Percentiles rank a stretch among this genome's conserved stretches.
phyloP scores from a whole-genome alignment of 2,329 filamentous ascomycete genomes.

The Diplocarpon rosae region DNA sequence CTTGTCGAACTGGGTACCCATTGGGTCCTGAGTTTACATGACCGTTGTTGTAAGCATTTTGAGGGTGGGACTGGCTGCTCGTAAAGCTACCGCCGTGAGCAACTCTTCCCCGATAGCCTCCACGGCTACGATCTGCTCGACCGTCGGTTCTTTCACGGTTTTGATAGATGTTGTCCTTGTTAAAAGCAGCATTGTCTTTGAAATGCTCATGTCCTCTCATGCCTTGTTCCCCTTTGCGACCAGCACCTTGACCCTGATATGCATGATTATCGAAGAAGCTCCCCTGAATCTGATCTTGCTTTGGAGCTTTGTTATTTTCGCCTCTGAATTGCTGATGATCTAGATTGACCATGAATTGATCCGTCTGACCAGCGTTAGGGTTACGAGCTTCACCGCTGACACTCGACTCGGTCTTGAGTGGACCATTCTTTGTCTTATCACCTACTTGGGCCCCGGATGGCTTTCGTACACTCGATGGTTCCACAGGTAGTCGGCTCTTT shows the following conservation, averaged over 20 bases:
- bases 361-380: constrained; percentile 25
- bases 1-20: constrained; percentile 22
- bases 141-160: constrained; percentile 29
- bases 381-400: constrained; percentile 22
- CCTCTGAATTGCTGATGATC: constrained; percentile 11
- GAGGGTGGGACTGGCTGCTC: constrained; percentile 25
- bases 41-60: constrained; percentile 31
- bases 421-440: constrained; percentile 20
- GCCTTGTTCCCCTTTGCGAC: constrained; percentile 25
- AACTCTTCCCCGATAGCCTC: constrained; percentile 35
- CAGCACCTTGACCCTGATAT: constrained; percentile 18
- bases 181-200: constrained; percentile 19
- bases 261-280: constrained; percentile 17
- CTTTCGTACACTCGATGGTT: constrained; percentile 20
- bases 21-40: constrained; percentile 24
- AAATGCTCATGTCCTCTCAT: constrained; percentile 21
- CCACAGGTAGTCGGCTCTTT: constrained; percentile 17
- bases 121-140: constrained; percentile 33
- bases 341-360: constrained; percentile 16
- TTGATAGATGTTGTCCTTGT: constrained; percentile 21
- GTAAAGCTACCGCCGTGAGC: constrained; percentile 25
- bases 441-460: constrained; percentile 10
- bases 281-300: constrained; percentile 13
- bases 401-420: constrained; percentile 17
- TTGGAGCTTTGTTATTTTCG: constrained; percentile 17